These are phyloP conservation scores for Chalciporus piperatus DNA, from an alignment of 768 basidiomycete genomes.

Conservation along the genomic window DNA sequence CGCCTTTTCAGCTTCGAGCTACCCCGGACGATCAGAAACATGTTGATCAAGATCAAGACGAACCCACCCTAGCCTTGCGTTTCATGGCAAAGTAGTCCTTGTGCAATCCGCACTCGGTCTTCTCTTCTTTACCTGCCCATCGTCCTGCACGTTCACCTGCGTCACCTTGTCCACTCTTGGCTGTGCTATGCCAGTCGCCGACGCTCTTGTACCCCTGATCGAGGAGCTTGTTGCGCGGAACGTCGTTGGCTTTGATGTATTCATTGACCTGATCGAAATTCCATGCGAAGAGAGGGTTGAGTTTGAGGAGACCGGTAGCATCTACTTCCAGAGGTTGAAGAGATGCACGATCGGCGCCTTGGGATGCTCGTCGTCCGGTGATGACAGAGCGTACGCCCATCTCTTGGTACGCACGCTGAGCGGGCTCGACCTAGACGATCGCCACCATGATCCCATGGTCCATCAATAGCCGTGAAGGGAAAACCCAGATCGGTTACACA, in stretches of 20 bases:
- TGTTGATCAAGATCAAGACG: neutral
- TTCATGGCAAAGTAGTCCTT: constrained; percentile 85
- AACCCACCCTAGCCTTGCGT: constrained; percentile 41
- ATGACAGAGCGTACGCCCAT: constrained; percentile 83
- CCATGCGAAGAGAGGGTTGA: constrained; percentile 94
- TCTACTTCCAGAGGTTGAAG: constrained; percentile 90
- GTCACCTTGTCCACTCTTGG: constrained; percentile 63
- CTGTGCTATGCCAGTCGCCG: constrained; percentile 97
- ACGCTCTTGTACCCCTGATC: constrained; percentile 92
- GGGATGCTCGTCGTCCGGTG: constrained; percentile 91
- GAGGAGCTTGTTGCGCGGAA: constrained; percentile 86
- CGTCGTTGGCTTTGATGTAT: constrained; percentile 77
- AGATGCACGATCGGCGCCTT: constrained; percentile 84
- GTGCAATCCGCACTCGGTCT: constrained; percentile 96
- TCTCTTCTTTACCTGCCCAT: constrained; percentile 81
- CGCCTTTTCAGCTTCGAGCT: constrained; percentile 4
- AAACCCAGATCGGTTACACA: constrained; percentile 29
- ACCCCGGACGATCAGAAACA: neutral
- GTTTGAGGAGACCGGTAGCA: constrained; percentile 83
- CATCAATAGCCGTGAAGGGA: neutral
- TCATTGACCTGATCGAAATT: constrained; percentile 78
- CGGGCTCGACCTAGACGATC: constrained; percentile 81
- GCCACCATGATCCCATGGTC: neutral
- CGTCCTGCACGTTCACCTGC: constrained; percentile 80
- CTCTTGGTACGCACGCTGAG: constrained; percentile 78